Evolutionary conservation across 148 eudicot species (phyloP), one percentile per base, ranked within the genome.

Genomic region (Rhododendron molle): DNA sequence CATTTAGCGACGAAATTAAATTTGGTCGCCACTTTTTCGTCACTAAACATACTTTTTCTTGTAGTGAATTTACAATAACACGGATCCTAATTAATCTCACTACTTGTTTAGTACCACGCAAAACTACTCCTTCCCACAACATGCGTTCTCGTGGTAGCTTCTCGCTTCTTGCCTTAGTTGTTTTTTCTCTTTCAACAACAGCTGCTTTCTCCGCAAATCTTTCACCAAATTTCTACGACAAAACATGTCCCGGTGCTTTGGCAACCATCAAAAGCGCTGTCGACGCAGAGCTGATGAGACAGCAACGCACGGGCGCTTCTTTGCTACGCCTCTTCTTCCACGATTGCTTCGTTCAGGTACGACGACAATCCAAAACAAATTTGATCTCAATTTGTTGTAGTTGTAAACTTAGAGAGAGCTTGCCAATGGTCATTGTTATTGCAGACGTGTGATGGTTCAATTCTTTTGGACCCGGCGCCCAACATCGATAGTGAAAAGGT

Each of bases 381-480:
- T 58, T 32, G 0, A 32, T 44, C 36, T 44, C 34, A n/a, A 44
- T 30, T 14, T 85, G n/a, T 30, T 4, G 15, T 21, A 13, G 58
- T 13, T 52, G 56, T 52, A 52, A 52, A 52, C 58, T 52, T 14
- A 3, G 58, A 52, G 58, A 52, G 58, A 32, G 32, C 58, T 3
- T 0, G 58, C 58, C 58, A 52, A 13, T 15, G 18, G 69, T 21
- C 26, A 60, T 21, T 60, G 3, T 23, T 23, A 7, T 60, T 80
- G 78, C 83, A 90, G 91, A 89, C 90, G 0, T 90, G 91, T 44
- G 91, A 90, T 84, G 90, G 76, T 28, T 90, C 91, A 0, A 58
- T 88, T 77, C 88, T 90, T 50, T 71, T 90, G 52, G 91, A 88
- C 58, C 36, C 43, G 1, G 86, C 90, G 0, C 23, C 88, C 7